A percentile compares a stretch with the other conserved stretches of the same genome.
phyloP scores from a whole-genome alignment of 441 rosid species.

The Isatis lusitanica region DNA sequence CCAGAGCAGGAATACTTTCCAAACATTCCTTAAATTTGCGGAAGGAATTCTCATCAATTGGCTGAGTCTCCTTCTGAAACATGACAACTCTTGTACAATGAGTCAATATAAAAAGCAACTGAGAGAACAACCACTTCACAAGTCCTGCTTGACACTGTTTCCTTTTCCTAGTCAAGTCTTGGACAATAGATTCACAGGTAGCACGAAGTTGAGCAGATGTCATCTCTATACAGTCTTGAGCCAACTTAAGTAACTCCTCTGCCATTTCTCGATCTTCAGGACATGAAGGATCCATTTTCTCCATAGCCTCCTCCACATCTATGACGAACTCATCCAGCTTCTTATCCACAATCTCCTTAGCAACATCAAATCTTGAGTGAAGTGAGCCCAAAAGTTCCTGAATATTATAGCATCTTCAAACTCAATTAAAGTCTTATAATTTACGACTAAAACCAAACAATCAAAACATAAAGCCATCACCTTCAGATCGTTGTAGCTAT shows the following conservation, averaged over 20 bases:
- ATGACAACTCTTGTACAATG: constrained; percentile 81
- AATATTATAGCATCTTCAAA: constrained; percentile 17
- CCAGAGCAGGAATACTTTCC: constrained; percentile 76
- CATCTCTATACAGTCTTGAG: constrained; percentile 65
- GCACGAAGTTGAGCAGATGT: constrained; percentile 58
- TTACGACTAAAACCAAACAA: not conserved
- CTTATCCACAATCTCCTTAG: constrained; percentile 62
- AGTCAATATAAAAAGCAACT: constrained; percentile 81
- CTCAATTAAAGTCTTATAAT: not conserved
- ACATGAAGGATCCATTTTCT: constrained; percentile 53
- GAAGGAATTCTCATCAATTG: constrained; percentile 67
- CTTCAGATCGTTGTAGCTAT: constrained; percentile 71
- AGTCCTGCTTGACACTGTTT: constrained; percentile 65
- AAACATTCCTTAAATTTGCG: constrained; percentile 68
- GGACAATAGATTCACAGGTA: constrained; percentile 73
- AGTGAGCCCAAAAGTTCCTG: constrained; percentile 75
- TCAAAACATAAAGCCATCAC: constrained; percentile 30
- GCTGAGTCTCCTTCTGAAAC: constrained; percentile 74
- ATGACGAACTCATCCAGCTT: constrained; percentile 58
- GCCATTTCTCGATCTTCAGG: constrained; percentile 59
- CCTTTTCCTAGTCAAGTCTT: constrained; percentile 68
- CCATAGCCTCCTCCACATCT: constrained; percentile 59
- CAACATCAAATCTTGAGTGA: constrained; percentile 74
- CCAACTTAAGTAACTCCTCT: constrained; percentile 57
- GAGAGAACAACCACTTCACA: constrained; percentile 73